phyloP scores from a whole-genome alignment of 495 filamentous ascomycete genomes.

The Platismatia glauca region DNA sequence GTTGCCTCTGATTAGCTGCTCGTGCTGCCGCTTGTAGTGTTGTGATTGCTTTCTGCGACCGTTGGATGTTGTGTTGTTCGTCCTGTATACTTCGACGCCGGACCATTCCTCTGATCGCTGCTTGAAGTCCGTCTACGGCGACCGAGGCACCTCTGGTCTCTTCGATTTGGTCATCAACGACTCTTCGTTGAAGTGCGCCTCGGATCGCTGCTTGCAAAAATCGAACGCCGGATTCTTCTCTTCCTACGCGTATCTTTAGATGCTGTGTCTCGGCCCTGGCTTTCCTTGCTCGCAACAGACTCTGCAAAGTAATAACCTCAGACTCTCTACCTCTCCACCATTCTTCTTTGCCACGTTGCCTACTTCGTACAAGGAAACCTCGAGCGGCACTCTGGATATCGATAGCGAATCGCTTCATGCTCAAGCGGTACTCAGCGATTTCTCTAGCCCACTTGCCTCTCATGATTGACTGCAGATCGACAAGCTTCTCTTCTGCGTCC shows the following conservation, averaged over 20 bases:
- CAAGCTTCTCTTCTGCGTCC: conserved; percentile 69
- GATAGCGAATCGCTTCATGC: conserved; percentile 68
- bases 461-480: conserved; percentile 75
- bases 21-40: conserved; percentile 36
- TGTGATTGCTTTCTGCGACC: conserved; percentile 21
- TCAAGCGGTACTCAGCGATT: conserved; percentile 65
- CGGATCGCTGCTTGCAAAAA: conserved; percentile 53
- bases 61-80: conserved; percentile 28
- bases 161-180: conserved; percentile 39
- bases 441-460: conserved; percentile 73
- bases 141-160: conserved; percentile 38
- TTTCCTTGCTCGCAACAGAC: conserved; percentile 67
- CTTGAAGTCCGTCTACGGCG: conserved; percentile 58
- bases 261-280: conserved; percentile 58
- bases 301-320: conserved; percentile 75
- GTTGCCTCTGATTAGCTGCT: conserved; percentile 13
- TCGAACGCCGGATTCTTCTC: conserved; percentile 48
- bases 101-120: conserved; percentile 51
- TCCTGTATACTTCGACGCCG: conserved; percentile 26
- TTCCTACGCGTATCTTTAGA: conserved; percentile 51
- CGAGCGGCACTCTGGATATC: conserved; percentile 69
- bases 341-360: conserved; percentile 49
- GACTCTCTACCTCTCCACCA: conserved; percentile 62
- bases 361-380: conserved; percentile 67
- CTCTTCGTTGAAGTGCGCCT: conserved; percentile 47